Evolutionary conservation across 192 early-diverging fungal genomes (phyloP).

Genomic region (Rhizophagus clarus): DNA sequence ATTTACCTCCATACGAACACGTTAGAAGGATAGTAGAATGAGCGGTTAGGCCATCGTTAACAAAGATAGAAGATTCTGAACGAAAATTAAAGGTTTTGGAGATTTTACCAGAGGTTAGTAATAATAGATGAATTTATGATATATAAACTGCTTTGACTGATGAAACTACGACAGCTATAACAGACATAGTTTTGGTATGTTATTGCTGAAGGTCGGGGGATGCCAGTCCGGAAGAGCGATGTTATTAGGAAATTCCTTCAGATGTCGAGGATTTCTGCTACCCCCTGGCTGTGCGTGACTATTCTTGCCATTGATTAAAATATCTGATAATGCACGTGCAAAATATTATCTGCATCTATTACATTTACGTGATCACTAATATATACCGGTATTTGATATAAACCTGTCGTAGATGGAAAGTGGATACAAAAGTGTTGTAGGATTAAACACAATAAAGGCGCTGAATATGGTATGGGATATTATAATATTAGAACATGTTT

Average conservation of each 20-base stretch:
- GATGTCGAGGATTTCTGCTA: slow-evolving; percentile 23
- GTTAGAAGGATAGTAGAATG: no score
- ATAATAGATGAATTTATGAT: no score
- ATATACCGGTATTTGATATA: background rate
- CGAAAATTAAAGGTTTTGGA: no score
- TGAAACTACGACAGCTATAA: no score
- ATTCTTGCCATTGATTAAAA: slow-evolving; percentile 1
- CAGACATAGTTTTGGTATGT: background rate
- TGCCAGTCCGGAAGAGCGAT: slow-evolving; percentile 22
- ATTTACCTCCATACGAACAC: no score
- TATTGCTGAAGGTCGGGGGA: slow-evolving; percentile 17
- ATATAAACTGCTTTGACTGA: no score
- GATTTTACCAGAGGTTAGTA: no score
- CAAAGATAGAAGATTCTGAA: no score
- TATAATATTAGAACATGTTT: slow-evolving; percentile 14
- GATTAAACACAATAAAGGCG: background rate
- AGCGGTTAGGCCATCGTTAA: no score
- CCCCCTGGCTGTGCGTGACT: slow-evolving; percentile 27
- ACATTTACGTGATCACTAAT: background rate
- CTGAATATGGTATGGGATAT: background rate
- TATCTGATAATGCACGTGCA: background rate
- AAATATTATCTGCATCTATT: no score
- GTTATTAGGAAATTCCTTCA: slow-evolving; percentile 11
- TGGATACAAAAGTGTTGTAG: background rate
- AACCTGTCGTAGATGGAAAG: background rate